phyloP scores from a whole-genome alignment of 352 stramenopile species.

The Phytophthora fragariae region DNA sequence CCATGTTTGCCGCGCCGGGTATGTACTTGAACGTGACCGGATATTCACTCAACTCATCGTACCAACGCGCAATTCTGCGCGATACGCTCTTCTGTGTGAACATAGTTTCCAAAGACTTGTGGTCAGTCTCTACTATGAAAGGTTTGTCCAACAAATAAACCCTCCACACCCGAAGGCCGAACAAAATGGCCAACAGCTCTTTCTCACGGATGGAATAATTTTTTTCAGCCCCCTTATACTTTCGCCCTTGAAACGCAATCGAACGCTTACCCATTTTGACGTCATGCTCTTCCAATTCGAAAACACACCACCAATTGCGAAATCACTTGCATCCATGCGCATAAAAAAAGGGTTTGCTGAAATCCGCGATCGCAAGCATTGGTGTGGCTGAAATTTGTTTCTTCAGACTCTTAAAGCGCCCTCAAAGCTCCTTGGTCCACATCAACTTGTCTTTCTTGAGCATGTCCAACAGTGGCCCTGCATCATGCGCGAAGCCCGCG shows the following conservation, averaged over 20 bases:
- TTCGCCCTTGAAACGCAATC: slow-evolving; percentile 14
- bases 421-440: too few relatives aligned
- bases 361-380: too few relatives aligned
- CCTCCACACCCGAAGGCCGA: background rate
- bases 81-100: background rate
- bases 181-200: too few relatives aligned
- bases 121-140: background rate
- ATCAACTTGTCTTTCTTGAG: too few relatives aligned
- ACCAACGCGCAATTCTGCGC: background rate
- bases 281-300: background rate
- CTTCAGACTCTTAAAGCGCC: too few relatives aligned
- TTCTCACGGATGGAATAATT: too few relatives aligned
- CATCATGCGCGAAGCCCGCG: too few relatives aligned
- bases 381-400: too few relatives aligned
- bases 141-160: background rate
- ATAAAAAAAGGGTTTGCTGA: too few relatives aligned
- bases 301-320: too few relatives aligned
- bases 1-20: background rate
- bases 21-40: background rate
- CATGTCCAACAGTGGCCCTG: too few relatives aligned
- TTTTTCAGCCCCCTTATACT: background rate
- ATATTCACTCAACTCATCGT: background rate
- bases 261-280: slow-evolving; percentile 1
- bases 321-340: too few relatives aligned
- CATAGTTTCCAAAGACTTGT: background rate